Conservation (phyloP, 495 filamentous ascomycete genomes). For the Aspergillus leporis region DNA sequence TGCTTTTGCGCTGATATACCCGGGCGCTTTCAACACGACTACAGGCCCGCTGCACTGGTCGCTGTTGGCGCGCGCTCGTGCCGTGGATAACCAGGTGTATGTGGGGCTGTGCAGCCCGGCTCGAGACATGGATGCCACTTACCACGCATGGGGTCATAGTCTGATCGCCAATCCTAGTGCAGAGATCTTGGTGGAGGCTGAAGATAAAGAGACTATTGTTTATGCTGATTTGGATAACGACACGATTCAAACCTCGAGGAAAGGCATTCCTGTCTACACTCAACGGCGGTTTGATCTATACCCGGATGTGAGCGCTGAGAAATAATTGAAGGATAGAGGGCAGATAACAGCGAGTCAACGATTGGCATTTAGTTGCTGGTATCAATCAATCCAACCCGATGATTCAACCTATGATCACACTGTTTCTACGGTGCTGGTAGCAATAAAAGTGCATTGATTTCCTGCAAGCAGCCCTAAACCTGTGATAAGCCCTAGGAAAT, state of each 20-base stretch:
- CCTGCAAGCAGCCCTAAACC: too few relatives aligned
- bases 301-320: constrained; percentile 69
- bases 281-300: constrained; percentile 97
- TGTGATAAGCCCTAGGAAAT: too few relatives aligned
- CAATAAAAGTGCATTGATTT: too few relatives aligned
- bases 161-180: constrained; percentile 90
- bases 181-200: constrained; percentile 69
- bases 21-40: constrained; percentile 92
- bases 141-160: constrained; percentile 91
- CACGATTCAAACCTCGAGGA: constrained; percentile 74
- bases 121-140: constrained; percentile 71
- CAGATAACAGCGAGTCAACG: background rate
- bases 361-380: background rate
- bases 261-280: constrained; percentile 76
- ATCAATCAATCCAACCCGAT: background rate
- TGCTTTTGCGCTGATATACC: constrained; percentile 84
- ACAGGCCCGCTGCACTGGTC: constrained; percentile 93
- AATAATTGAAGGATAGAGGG: background rate
- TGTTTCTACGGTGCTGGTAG: background rate
- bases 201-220: constrained; percentile 73
- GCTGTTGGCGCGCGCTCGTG: constrained; percentile 76
- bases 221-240: constrained; percentile 71
- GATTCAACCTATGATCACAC: background rate
- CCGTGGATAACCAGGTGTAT: constrained; percentile 93
- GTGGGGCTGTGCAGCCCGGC: constrained; percentile 92